A percentile compares a stretch with the other conserved stretches of the same genome.
phyloP scores from a whole-genome alignment of 2,329 filamentous ascomycete species.

The Zasmidium citrigriseum region DNA sequence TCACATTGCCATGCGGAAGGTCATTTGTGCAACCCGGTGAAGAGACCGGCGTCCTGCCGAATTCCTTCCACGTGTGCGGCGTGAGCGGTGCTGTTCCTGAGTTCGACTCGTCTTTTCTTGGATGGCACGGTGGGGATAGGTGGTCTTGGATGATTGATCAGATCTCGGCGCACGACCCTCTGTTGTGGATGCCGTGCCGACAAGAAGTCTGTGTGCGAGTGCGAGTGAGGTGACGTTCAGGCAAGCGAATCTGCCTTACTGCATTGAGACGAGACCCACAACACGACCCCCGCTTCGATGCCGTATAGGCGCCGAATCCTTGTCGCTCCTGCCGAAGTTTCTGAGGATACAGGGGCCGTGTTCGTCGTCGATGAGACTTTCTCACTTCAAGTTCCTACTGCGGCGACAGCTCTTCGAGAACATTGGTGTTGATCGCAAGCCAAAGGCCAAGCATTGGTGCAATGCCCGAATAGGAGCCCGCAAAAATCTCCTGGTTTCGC shows the following conservation, averaged over 20 bases:
- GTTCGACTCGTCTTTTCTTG: not conserved
- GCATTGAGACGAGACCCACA: not conserved
- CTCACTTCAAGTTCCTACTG: no score
- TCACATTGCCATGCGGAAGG: not conserved
- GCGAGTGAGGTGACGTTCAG: not conserved
- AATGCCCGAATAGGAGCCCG: not conserved
- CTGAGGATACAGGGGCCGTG: not conserved
- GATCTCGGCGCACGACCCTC: not conserved
- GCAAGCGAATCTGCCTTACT: not conserved
- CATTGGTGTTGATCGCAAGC: not conserved
- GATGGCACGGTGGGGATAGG: not conserved
- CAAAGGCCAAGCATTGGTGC: not conserved
- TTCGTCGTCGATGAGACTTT: not conserved
- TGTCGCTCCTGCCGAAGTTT: no score
- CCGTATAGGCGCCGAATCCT: no score
- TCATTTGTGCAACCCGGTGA: not conserved
- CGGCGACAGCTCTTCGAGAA: no score
- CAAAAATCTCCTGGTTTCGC: not conserved
- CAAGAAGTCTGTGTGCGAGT: not conserved
- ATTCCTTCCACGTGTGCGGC: not conserved
- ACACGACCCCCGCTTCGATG: not conserved
- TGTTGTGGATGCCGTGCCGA: not conserved
- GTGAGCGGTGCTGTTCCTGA: not conserved
- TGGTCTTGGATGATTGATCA: not conserved
- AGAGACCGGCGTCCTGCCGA: not conserved